phyloP scores from a whole-genome alignment of 129 eudicot genomes.

The carrot (Daucus carota) region DH1_v3.0 NC_030387.2:39845001-39845500 shows the following conservation, averaged over 20 bases:
- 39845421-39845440: background rate
- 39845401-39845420: background rate
- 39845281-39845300: conserved; percentile 4
- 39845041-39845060: no score
- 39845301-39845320: conserved; percentile 9
- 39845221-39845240: conserved; percentile 9
- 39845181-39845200: conserved; percentile 13
- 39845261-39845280: conserved; percentile 6
- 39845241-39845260: background rate
- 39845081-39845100: no score
- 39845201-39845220: conserved; percentile 19
- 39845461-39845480: background rate
- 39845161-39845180: background rate
- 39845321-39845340: background rate
- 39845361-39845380: conserved; percentile 3
- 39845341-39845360: background rate
- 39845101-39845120: no score
- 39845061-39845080: no score
- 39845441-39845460: background rate
- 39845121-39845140: no score
- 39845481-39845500: background rate
- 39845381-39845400: conserved; percentile 4
- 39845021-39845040: no score
- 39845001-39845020: no score
- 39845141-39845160: no score